Base-by-base conservation (phyloP, 768 basidiomycete species). In the Fomitopsis serialis region DNA sequence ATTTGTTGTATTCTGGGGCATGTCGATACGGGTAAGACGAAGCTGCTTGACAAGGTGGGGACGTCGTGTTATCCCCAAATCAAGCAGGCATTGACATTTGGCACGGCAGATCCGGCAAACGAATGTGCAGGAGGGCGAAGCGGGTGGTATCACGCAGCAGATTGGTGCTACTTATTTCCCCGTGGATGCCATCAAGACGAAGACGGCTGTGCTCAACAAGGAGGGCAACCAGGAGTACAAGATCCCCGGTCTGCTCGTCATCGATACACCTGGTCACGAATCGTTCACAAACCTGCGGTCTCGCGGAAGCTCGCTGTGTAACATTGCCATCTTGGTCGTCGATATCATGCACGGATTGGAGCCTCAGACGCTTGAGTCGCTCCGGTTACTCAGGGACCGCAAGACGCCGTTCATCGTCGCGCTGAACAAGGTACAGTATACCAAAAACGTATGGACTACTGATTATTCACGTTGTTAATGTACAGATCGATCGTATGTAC, bases 81-180 rank as follows among this genome's bases (percentile, higher is more conserved):
- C 12, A 23, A 13, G 21, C 21, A 4, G 5, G 5, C 6, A 48
- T 29, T 5, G 24, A 22, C 43, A 34, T 50, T 27, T 17, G 11
- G 45, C 37, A 35, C 34, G 24, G 50, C 59, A 97, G 93, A 99
- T 99, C 67, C 94, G 97, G 61, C 96, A 98, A 87, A 98, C 96
- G 4, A 98, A 98, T 61, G 97, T 99, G 21, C 95, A 98, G 71
- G 97, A 98, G 67, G 97, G 97, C 51, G 97, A 99, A 80, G 97
- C 97, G 2, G 97, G 97, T 60, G 97, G 97, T 74, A 99, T 99
- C 69, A 99, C 97, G 0, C 97, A 98, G 70, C 97, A 99, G 69
- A 99, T 99, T 60, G 97, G 97, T 77, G 97, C 97, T 21, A 98
- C 97, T 0, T 99, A 95, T 76, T 98, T 99, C 84, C 97, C 97